Evolutionary conservation across 768 basidiomycete genomes (phyloP), one percentile per base, ranked within the genome.

Genomic region (Cystoderma amianthinum): DNA sequence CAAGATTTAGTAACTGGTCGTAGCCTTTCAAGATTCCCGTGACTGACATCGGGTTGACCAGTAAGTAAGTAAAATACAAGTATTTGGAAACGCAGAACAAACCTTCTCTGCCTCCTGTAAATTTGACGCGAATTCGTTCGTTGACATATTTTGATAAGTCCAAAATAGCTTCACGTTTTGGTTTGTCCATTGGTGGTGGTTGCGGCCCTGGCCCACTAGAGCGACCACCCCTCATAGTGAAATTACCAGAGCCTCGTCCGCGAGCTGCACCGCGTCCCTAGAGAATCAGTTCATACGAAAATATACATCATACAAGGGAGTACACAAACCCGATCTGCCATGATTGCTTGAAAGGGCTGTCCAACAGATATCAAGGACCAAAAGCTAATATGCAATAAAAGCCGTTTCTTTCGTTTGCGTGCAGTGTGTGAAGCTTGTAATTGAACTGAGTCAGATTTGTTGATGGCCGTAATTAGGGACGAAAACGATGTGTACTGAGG

Each of bases 81-180:
- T n/a, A n/a, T n/a, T n/a, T n/a, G n/a, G n/a, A n/a, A n/a, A n/a
- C n/a, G n/a, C n/a, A n/a, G 24, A 23, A 41, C 42, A 28, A 46
- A 89, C 94, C 93, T 77, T 99, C 93, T 30, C 96, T 69, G 28
- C 95, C 95, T 33, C 96, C 96, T n/a, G 91, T 91, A 57, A 99
- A 98, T 63, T 96, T 97, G 55, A 98, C 93, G 42, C 91, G 69
- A 57, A 99, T 89, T 47, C 80, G 76, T 61, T 93, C 82, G 61
- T 95, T 88, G 39, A 86, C 85, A 53, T 96, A 98, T 61, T 95
- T 94, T 37, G 87, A 80, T 22, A 98, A 80, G 61, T 97, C 93
- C 22, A 98, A 79, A 62, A 98, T 97, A 20, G 91, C 89, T 62
- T 98, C 95, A 32, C 89, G 78, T 60, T 86, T 88, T 33, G 87